Base-by-base conservation (phyloP, 768 basidiomycete genomes). In the Panus rudis region DNA sequence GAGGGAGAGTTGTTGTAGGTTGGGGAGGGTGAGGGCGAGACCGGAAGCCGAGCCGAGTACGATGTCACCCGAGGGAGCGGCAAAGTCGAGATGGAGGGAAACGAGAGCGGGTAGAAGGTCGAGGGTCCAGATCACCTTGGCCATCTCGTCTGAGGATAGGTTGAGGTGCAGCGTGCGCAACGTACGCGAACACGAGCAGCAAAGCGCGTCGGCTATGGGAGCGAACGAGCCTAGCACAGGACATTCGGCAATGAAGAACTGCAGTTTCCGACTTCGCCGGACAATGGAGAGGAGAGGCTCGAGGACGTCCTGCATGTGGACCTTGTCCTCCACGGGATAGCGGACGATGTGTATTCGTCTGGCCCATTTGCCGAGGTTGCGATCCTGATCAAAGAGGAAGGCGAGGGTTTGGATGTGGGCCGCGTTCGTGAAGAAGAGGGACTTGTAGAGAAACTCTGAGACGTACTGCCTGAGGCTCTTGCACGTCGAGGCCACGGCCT, bases 81-180 rank as follows among this genome's bases (percentile, higher is more conserved):
- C 57, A 46, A 84, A 73, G 22, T 76, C 69, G 45, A 89, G 68
- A 50, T 77, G 75, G 3, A 73, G 69, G 2, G 76, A 72, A 6
- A 75, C 63, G 30, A 89, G 64, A 40, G 62, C 61, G 1, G 77
- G 77, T 4, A 89, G 70, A 1, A 75, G 70, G 42, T 78, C 74
- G 2, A 89, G 65, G 4, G 82, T 78, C 80, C 81, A 83, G 33
- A 87, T 85, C 4, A 84, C 71, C 53, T 81, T 83, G 11, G 79
- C 66, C 2, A 84, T 60, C 0, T 73, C 67, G 16, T 73, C 68
- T 0, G 68, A 67, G 0, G 79, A 75, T 7, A 85, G 63, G 42
- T 71, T 73, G 68, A 80, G 76, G 39, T 79, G 73, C 0, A 81
- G 70, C 0, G 81, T 81, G 8, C 75, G 78, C 16, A 89, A 61